These are phyloP conservation scores for Colletotrichum cuscutae DNA, from an alignment of 2,329 filamentous ascomycete genomes.

Conservation along the genomic window DNA sequence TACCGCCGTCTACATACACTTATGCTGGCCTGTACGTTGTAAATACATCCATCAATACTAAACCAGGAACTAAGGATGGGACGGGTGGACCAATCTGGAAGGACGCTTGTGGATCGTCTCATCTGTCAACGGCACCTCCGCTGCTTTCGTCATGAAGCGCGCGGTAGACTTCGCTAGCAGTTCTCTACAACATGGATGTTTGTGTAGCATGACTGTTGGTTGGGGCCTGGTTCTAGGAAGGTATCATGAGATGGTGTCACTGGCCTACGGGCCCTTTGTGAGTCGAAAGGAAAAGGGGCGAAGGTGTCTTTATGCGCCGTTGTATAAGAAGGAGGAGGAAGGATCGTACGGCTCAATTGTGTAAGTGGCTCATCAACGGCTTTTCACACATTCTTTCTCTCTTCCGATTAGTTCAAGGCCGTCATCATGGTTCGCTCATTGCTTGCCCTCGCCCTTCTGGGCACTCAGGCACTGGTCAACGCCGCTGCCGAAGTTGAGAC, in stretches of 20 bases:
- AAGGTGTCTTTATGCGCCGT: neutral
- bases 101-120: neutral
- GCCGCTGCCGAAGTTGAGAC: slow-evolving; percentile 48
- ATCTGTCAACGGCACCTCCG: neutral
- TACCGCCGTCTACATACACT: neutral
- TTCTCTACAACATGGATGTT: neutral
- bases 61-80: neutral
- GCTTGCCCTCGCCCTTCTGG: slow-evolving; percentile 24
- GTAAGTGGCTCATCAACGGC: neutral
- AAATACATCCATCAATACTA: neutral
- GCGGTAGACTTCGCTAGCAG: slow-evolving; percentile 8
- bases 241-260: neutral
- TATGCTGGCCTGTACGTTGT: neutral
- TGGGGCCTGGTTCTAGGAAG: neutral
- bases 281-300: neutral
- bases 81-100: neutral
- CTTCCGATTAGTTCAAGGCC: neutral
- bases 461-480: slow-evolving; percentile 23
- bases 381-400: neutral
- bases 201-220: neutral
- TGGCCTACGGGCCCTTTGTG: neutral
- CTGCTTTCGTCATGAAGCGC: slow-evolving; percentile 25
- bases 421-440: slow-evolving; percentile 22
- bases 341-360: too few relatives aligned
- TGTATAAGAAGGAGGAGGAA: neutral